phyloP scores from a whole-genome alignment of 2,329 filamentous ascomycete species.

The Lecanicillium sp. region DNA sequence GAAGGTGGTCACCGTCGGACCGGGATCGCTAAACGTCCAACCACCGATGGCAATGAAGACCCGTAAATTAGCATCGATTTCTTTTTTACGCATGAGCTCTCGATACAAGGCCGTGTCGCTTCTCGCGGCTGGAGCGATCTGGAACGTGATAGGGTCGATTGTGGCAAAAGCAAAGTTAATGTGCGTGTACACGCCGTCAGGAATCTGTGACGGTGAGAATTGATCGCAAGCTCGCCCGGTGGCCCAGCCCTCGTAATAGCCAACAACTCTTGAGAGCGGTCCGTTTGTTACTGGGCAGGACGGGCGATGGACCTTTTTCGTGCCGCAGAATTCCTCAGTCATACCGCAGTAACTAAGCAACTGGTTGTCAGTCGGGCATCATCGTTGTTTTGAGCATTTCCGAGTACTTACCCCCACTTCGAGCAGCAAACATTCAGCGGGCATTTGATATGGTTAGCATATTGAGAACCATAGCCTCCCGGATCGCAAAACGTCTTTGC shows the following conservation, averaged over 20 bases:
- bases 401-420: conserved; percentile 12
- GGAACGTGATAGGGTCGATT: conserved; percentile 26
- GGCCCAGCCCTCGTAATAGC: conserved; percentile 27
- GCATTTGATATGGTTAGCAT: conserved; percentile 17
- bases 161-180: conserved; percentile 30
- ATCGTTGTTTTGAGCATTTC: neutral
- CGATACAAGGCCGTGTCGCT: conserved; percentile 1
- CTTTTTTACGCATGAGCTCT: conserved; percentile 21
- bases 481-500: conserved; percentile 26
- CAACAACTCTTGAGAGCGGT: conserved; percentile 14
- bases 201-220: conserved; percentile 14
- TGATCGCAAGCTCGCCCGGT: conserved; percentile 16
- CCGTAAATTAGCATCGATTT: conserved; percentile 23
- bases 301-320: conserved; percentile 9
- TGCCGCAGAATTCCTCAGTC: conserved; percentile 23
- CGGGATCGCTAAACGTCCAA: conserved; percentile 34
- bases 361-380: neutral
- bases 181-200: conserved; percentile 23
- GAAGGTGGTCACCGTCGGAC: conserved; percentile 23
- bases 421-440: conserved; percentile 33
- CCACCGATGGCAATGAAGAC: conserved; percentile 36
- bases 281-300: neutral
- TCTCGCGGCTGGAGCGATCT: conserved; percentile 10
- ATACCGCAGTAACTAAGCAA: conserved; percentile 29
- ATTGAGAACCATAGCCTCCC: conserved; percentile 22